These are phyloP conservation scores for Chlamydomonas schloesseri DNA, from an alignment of 139 green algal genomes.

Conservation along the genomic window DNA sequence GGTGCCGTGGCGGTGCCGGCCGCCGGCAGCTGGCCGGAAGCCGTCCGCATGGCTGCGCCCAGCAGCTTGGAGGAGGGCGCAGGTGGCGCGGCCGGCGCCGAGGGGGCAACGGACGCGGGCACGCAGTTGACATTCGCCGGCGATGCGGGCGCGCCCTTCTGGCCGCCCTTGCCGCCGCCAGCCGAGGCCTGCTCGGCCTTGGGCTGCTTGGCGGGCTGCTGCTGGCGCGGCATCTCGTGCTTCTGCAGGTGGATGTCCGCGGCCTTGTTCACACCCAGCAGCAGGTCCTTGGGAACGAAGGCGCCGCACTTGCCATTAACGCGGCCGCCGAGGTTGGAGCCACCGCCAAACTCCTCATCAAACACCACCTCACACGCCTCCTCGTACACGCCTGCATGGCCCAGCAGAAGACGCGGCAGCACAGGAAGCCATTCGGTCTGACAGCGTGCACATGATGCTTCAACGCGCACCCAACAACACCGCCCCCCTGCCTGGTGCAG, in stretches of 20 bases:
- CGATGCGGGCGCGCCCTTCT: background rate
- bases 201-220: background rate
- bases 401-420: no score
- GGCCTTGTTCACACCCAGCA: slow-evolving; percentile 57
- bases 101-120: background rate
- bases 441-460: no score
- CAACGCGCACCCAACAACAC: no score
- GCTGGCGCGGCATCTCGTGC: slow-evolving; percentile 23
- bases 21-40: background rate
- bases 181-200: background rate
- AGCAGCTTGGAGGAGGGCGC: slow-evolving; percentile 32
- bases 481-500: no score
- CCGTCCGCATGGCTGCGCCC: slow-evolving; percentile 8
- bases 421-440: no score
- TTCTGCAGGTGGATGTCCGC: slow-evolving; percentile 6
- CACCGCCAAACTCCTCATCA: slow-evolving; percentile 68
- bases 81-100: background rate
- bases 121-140: background rate
- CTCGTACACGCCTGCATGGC: slow-evolving; percentile 67
- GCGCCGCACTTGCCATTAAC: slow-evolving; percentile 50
- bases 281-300: slow-evolving; percentile 55
- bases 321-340: slow-evolving; percentile 52
- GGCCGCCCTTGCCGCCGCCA: background rate
- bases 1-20: background rate
- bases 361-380: slow-evolving; percentile 84